Evolutionary conservation across 148 eudicot genomes (phyloP), one percentile per base, ranked within the genome.

Genomic region (Linanthus parryae): DNA sequence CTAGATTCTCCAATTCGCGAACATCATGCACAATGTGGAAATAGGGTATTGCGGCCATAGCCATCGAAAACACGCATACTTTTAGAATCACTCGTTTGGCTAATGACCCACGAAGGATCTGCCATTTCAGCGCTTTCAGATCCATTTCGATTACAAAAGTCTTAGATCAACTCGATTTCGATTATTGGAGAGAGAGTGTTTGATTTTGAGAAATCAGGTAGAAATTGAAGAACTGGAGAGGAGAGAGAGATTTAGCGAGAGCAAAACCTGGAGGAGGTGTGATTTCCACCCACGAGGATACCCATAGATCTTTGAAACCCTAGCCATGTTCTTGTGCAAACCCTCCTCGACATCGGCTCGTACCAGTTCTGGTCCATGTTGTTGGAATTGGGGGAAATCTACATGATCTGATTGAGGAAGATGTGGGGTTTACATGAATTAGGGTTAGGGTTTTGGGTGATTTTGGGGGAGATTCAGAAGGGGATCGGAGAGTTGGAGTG

Each of bases 201-300:
- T 15, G 0, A 15, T 14, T 22, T 52, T 52, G 9, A 31, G 18
- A 25, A 29, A 50, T 31, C 39, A 18, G 28, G 34, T 30, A 28
- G 50, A 37, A 56, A 21, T 45, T 30, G 51, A 54, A 7, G 35
- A 56, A 35, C 37, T 50, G 34, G 25, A 58, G 35, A 16, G 9
- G 44, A 29, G 13, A 20, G 20, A 33, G 33, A 5, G 37, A 46
- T 43, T 58, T 88, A 89, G 65, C 97, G 97, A 73, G 90, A 77
- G 25, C 97, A 89, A 67, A 89, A 89, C 90, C 97, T 89, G 84
- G 84, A 89, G 16, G 97, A 89, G 61, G 97, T 89, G 90, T 89
- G 97, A 61, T 89, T 89, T 57, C 97, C 97, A 85, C 97, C 97
- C 97, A 89, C 97, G 74, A 89, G 87, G 87, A 89, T 69, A 31